Evolutionary conservation across 345 rosid species (phyloP), one percentile per base, ranked within the genome.

Genomic region (Populus euphratica): DNA sequence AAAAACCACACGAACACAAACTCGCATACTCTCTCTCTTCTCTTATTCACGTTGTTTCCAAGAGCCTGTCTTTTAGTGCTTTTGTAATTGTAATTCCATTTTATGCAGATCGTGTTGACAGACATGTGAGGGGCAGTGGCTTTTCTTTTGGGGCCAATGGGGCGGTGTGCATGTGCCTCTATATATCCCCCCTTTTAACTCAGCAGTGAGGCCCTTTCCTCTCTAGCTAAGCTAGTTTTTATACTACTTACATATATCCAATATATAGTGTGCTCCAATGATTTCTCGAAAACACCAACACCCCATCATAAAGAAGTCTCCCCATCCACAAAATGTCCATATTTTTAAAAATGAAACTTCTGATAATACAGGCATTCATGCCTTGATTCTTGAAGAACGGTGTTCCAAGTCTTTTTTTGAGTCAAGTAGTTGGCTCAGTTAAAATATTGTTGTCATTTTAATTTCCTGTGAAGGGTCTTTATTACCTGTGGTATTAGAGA

Each of bases 41-140:
- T 52, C 72, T 72, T 66, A 78, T 73, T 88, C 89, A 86, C 90
- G 86, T 85, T 88, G 87, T 79, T 41, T 82, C 83, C 82, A 81
- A 81, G 86, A 77, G 82, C 25, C 35, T 87, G 91, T 91, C 92
- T 16, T 82, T 63, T 82, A 75, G 88, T 71, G 82, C 78, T 78
- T 76, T 80, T 76, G 44, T 10, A 41, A 41, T 41, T 74, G 84
- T 74, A 79, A 84, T 78, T 86, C 84, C 83, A 78, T 75, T 59
- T 70, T 76, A 59, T 39, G 71, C 85, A 80, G 88, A 87, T 84
- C 88, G 84, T 78, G 78, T 87, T 81, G 83, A 80, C 84, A 83
- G 83, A 83, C 91, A 92, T 90, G 93, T 86, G 92, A 90, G 83
- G 85, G 78, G 75, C 21, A 52, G 81, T 82, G 82, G 78, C 73